phyloP scores from a whole-genome alignment of 2,329 filamentous ascomycete genomes.

The Claviceps purpurea region DNA sequence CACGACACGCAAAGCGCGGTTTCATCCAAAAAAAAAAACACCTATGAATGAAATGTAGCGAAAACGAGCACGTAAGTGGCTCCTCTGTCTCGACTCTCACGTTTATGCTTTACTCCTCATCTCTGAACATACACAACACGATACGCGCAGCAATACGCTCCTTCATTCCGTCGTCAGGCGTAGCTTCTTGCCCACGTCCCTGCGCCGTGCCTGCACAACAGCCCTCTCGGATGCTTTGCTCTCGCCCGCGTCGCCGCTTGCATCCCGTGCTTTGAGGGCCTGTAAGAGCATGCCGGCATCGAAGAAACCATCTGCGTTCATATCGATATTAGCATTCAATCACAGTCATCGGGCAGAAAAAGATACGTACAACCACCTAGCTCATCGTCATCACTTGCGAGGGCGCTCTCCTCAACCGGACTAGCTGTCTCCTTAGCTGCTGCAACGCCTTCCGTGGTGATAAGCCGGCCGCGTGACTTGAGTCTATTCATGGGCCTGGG shows the following conservation, averaged over 20 bases:
- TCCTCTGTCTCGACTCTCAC: too few species aligned
- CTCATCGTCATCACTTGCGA: conserved; percentile 72
- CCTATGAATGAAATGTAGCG: too few species aligned
- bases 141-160: not conserved
- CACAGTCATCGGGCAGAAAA: not conserved
- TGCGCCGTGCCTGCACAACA: conserved; percentile 42
- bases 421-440: conserved; percentile 34
- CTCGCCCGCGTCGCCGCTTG: conserved; percentile 37
- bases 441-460: conserved; percentile 39
- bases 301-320: conserved; percentile 77
- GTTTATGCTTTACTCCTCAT: not conserved
- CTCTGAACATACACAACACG: not conserved
- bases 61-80: too few species aligned
- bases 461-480: conserved; percentile 62
- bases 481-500: conserved; percentile 32
- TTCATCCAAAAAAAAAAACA: too few species aligned
- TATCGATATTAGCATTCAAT: conserved; percentile 14
- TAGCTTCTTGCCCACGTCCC: conserved; percentile 64
- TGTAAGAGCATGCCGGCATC: conserved; percentile 90
- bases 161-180: conserved; percentile 21
- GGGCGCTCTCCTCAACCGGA: conserved; percentile 54
- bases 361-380: conserved; percentile 75
- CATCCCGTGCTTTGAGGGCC: conserved; percentile 62
- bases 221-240: conserved; percentile 45
- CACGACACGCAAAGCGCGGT: too few species aligned